These are phyloP conservation scores for Cylindrotheca fusiformis DNA, from an alignment of 108 stramenopile genomes.

Conservation along the genomic window DNA sequence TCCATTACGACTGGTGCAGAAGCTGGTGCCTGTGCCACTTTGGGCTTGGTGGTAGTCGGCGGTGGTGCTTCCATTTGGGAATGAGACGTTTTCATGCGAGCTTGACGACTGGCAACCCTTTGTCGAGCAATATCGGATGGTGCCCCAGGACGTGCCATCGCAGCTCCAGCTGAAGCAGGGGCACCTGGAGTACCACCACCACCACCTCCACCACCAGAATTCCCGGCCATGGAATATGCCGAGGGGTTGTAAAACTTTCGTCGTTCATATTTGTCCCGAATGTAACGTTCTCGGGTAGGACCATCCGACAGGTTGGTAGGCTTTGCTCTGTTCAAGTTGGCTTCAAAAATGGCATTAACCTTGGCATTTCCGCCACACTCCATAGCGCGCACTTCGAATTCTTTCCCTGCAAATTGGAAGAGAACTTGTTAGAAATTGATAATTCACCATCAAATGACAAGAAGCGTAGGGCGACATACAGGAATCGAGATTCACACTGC, in stretches of 20 bases:
- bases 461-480: constrained; percentile 33
- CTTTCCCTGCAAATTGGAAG: constrained; percentile 61
- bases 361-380: constrained; percentile 90
- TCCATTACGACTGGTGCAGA: constrained; percentile 37
- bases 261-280: constrained; percentile 92
- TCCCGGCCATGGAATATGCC: constrained; percentile 27
- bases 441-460: not conserved
- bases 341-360: constrained; percentile 87
- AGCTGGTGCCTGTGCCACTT: constrained; percentile 20
- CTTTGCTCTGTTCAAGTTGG: constrained; percentile 50
- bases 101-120: constrained; percentile 62
- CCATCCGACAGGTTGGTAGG: constrained; percentile 70
- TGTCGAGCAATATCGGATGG: constrained; percentile 79
- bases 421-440: not conserved
- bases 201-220: not conserved
- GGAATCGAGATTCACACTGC: constrained; percentile 88
- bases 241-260: constrained; percentile 79
- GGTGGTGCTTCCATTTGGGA: constrained; percentile 4
- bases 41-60: constrained; percentile 7
- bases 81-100: constrained; percentile 27
- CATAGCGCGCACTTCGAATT: constrained; percentile 87
- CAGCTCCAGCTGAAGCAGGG: constrained; percentile 12
- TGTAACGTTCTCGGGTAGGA: constrained; percentile 79
- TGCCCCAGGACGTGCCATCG: constrained; percentile 30
- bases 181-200: not conserved